Evolutionary conservation across 306 rosid genomes (phyloP), one percentile per base, ranked within the genome.

Genomic region (Hippophae gyantsensis): DNA sequence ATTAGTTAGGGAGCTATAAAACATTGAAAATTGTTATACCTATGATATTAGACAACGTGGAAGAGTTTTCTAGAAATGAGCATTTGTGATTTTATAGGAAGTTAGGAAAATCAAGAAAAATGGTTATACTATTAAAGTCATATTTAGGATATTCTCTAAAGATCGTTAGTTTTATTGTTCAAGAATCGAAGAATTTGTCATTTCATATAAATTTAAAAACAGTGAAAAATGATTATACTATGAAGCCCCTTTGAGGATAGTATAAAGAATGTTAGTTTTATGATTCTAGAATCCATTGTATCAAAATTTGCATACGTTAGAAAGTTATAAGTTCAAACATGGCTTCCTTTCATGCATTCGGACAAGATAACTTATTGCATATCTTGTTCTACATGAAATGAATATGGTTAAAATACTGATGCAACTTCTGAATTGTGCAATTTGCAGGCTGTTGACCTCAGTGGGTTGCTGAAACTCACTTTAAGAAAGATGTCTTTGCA

Each of bases 361-460:
- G 41, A 6, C 7, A 18, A 27, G 2, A 3, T 23, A 13, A 13
- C 13, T 7, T 25, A 18, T 7, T 53, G 6, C 23, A 18, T 38
- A 47, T 5, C 9, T 0, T 5, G 18, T 42, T 43, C 8, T 41
- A 3, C 38, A 54, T 64, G 10, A 50, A 32, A 13, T 49, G 6
- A 2, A 25, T 32, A 49, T 45, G 13, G 42, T 44, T 25, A 6
- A 3, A 27, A 9, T 23, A 8, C 40, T n/a, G 58, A 25, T 25
- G 11, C 11, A 25, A 42, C 11, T 58, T 41, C 38, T 50, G 25
- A 52, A 18, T 7, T 47, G 27, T 62, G 55, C 51, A 42, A 58
- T 67, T 57, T 72, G 72, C 84, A 86, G 95, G 85, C 92, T 53
- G 72, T 75, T 76, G 95, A 89, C 55, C 86, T 86, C 18, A 95